Conservation (phyloP, 139 green algal species). For the Tetraselmis striata region DNA sequence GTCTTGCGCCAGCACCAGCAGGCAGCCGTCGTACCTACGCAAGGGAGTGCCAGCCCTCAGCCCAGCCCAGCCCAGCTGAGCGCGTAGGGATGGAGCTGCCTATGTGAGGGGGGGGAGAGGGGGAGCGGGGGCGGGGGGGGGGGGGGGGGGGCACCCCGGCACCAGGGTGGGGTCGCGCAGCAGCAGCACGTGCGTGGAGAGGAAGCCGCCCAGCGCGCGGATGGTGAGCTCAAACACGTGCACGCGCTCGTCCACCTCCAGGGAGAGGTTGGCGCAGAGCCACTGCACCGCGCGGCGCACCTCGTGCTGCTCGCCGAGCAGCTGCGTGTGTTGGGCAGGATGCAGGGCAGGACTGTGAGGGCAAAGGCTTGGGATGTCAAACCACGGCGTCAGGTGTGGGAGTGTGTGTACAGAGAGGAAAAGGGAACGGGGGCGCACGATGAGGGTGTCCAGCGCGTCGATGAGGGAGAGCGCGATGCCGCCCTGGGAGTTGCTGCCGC, state of each 20-base stretch:
- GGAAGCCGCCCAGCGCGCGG: conserved; percentile 43
- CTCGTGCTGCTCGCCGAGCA: conserved; percentile 37
- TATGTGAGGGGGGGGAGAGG: not conserved
- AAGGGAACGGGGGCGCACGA: conserved; percentile 33
- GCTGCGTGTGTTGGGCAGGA: too few species aligned
- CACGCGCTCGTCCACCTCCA: conserved; percentile 49
- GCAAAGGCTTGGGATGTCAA: too few species aligned
- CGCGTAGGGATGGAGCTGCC: too few species aligned
- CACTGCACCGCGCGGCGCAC: conserved; percentile 39
- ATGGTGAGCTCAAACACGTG: conserved; percentile 70
- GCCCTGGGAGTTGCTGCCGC: conserved; percentile 68
- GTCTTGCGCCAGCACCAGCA: conserved; percentile 53
- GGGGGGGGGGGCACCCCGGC: conserved; percentile 3
- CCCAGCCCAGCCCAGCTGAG: too few species aligned
- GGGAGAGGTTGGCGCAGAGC: conserved; percentile 34
- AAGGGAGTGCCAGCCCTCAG: too few species aligned
- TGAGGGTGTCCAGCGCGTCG: conserved; percentile 74
- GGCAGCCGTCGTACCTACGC: conserved; percentile 38
- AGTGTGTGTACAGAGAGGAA: not conserved
- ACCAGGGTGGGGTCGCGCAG: conserved; percentile 1
- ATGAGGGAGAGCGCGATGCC: conserved; percentile 76
- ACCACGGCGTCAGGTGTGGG: too few species aligned
- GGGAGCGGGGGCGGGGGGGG: not conserved
- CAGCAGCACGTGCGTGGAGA: conserved; percentile 42
- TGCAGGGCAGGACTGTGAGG: too few species aligned